A percentile compares a stretch with the other conserved stretches of the same genome.
These are phyloP conservation scores for Boletus pseudopeckii DNA, from an alignment of 768 basidiomycete genomes.

Conservation along the genomic window DNA sequence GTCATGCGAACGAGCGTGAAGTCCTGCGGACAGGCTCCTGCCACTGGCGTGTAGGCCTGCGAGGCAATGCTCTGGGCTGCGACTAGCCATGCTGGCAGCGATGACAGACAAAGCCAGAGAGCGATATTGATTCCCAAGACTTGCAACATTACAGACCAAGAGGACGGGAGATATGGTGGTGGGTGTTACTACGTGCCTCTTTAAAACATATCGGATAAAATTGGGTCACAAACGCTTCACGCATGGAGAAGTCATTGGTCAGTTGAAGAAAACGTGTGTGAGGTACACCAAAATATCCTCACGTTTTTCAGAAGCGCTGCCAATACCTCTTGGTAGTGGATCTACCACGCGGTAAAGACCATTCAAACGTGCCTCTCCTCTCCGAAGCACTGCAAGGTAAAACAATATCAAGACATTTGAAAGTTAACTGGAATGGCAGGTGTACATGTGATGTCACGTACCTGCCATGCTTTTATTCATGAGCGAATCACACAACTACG, in stretches of 20 bases:
- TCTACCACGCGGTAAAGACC: no score
- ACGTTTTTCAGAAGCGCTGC: no score
- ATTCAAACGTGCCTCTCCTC: no score
- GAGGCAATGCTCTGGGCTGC: conserved; percentile 27
- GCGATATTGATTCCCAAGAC: neutral
- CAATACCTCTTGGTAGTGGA: no score
- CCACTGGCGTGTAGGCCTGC: conserved; percentile 21
- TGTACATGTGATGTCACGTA: neutral
- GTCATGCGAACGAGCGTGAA: conserved; percentile 32
- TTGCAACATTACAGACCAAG: neutral
- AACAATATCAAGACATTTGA: neutral
- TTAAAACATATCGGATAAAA: no score
- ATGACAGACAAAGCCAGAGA: conserved; percentile 14
- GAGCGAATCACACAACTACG: neutral
- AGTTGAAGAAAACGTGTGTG: neutral
- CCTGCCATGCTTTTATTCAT: neutral
- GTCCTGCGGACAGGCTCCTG: conserved; percentile 17
- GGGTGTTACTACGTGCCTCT: neutral
- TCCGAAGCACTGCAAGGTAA: neutral
- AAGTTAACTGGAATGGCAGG: neutral
- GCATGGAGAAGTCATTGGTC: neutral
- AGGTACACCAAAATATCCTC: neutral
- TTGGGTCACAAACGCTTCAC: neutral
- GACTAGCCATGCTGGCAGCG: conserved; percentile 1
- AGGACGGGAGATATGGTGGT: neutral